Base-by-base conservation (phyloP, 306 rosid species). In the Fragaria iinumae region DNA sequence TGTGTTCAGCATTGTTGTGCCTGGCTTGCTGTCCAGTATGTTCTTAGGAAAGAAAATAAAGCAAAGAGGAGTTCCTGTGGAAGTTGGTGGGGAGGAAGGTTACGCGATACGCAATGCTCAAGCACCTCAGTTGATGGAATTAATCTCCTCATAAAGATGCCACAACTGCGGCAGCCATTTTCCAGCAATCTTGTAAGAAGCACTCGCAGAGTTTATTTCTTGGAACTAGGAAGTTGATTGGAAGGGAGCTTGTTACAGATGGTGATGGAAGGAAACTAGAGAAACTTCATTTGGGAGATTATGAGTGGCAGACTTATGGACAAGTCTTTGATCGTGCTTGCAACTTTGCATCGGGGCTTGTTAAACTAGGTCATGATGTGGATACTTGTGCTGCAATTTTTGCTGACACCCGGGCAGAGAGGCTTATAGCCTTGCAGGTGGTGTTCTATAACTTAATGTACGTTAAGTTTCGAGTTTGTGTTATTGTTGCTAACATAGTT, bases 371-470 rank as follows among this genome's bases (percentile, higher is more conserved):
- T 48, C 96, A 91, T 80, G 11, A 83, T 67, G 74, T 60, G 38
- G 90, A 89, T 75, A 82, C 82, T 17, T 94, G 72, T 71, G 96
- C 84, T 85, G 98, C 97, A 55, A 87, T 93, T 76, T 93, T 86
- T 82, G 69, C 93, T 65, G 97, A 90, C 49, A 91, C 97, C 48
- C 72, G 90, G 12, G 88, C 92, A 14, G 97, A 91, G 81, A 91
- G 97, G 98, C 81, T 88, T 41, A 89, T 89, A 70, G 87, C 98
- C 53, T 90, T 93, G 67, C 98, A 93, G 94, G 98, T 91, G 64
- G 36, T 74, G 80, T 79, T 73, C 59, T 62, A 62, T 63, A 67
- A 72, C 2, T 74, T 55, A 59, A 11, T n/a, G 17, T 52, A 38
- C 57, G 62, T 38, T 39, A 0, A 23, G 32, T 23, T 59, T 43